phyloP scores from a whole-genome alignment of 495 filamentous ascomycete genomes.

The Lophiostoma macrostomum region DNA sequence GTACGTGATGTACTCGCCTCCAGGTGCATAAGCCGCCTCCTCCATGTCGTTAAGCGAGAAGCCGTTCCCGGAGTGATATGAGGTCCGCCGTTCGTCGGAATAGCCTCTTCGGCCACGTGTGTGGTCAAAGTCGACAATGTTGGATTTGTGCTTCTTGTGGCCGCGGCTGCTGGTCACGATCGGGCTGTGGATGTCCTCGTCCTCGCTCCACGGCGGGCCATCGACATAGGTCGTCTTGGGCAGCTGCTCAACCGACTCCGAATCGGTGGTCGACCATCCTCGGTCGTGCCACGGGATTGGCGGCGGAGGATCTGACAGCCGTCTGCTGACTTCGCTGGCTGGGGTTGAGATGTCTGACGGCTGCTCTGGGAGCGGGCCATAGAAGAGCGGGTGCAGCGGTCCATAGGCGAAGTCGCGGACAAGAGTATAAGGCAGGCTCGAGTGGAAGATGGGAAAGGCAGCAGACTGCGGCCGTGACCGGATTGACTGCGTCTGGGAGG shows the following conservation, averaged over 20 bases:
- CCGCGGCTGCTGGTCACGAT: slow-evolving; percentile 65
- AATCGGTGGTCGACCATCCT: slow-evolving; percentile 52
- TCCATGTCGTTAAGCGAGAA: slow-evolving; percentile 70
- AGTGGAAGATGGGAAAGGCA: slow-evolving; percentile 78
- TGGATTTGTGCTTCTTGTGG: slow-evolving; percentile 82
- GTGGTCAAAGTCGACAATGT: slow-evolving; percentile 48
- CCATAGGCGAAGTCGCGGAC: slow-evolving; percentile 97
- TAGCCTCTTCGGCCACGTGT: slow-evolving; percentile 45
- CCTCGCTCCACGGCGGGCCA: slow-evolving; percentile 95
- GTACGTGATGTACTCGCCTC: slow-evolving; percentile 79
- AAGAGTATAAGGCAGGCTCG: slow-evolving; percentile 80
- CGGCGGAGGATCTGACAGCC: slow-evolving; percentile 80
- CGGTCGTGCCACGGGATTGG: slow-evolving; percentile 55
- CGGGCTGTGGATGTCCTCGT: slow-evolving; percentile 91
- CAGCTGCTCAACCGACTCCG: slow-evolving; percentile 57
- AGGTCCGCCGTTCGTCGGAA: slow-evolving; percentile 51
- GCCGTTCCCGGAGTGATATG: slow-evolving; percentile 62
- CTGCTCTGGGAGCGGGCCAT: slow-evolving; percentile 79
- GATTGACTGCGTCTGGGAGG: slow-evolving; percentile 52
- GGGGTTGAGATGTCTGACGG: slow-evolving; percentile 80
- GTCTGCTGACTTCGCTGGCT: slow-evolving; percentile 68
- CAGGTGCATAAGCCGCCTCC: slow-evolving; percentile 66
- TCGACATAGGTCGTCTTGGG: slow-evolving; percentile 85
- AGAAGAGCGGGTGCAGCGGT: slow-evolving; percentile 77
- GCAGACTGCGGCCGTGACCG: slow-evolving; percentile 72